A percentile compares a stretch with the other conserved stretches of the same genome.
These are phyloP conservation scores for Ciborinia camelliae DNA, from an alignment of 2,329 filamentous ascomycete species.

Conservation along the genomic window DNA sequence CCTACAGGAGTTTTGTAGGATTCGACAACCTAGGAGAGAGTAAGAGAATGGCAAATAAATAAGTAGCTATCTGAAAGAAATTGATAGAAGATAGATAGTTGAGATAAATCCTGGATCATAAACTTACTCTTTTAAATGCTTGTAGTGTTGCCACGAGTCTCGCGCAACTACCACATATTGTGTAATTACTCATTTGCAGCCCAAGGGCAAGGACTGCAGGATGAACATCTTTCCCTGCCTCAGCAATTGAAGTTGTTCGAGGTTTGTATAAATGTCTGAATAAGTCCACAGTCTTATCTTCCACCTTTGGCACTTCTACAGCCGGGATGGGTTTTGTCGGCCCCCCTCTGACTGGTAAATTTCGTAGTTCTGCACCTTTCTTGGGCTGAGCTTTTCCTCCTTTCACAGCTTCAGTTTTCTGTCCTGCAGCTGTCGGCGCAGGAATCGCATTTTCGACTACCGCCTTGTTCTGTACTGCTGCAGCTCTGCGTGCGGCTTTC, in stretches of 20 bases:
- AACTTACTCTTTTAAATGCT: slow-evolving; percentile 77
- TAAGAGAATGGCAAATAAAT: slow-evolving; percentile 9
- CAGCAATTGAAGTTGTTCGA: slow-evolving; percentile 60
- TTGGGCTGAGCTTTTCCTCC: slow-evolving; percentile 41
- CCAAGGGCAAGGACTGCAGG: slow-evolving; percentile 81
- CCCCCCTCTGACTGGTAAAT: slow-evolving; percentile 30
- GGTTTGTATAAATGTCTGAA: slow-evolving; percentile 82
- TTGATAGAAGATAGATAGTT: background rate
- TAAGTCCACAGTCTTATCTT: slow-evolving; percentile 66
- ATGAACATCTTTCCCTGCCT: slow-evolving; percentile 70
- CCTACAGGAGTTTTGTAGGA: slow-evolving; percentile 87
- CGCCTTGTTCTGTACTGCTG: slow-evolving; percentile 55
- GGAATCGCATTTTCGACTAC: slow-evolving; percentile 38
- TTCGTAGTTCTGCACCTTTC: slow-evolving; percentile 31
- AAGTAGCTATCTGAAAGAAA: background rate
- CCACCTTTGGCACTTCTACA: slow-evolving; percentile 51
- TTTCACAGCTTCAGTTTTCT: slow-evolving; percentile 35
- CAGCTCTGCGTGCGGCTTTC: slow-evolving; percentile 80
- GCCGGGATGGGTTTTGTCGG: slow-evolving; percentile 34
- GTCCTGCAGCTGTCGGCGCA: slow-evolving; percentile 21
- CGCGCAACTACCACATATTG: slow-evolving; percentile 83
- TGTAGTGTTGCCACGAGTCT: slow-evolving; percentile 82
- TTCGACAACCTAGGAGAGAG: slow-evolving; percentile 67
- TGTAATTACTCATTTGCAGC: slow-evolving; percentile 78
- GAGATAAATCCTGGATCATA: background rate